Percentiles rank a stretch among this genome's conserved stretches.
Conservation (phyloP, 495 filamentous ascomycete genomes). For the Neurospora sp. region DNA sequence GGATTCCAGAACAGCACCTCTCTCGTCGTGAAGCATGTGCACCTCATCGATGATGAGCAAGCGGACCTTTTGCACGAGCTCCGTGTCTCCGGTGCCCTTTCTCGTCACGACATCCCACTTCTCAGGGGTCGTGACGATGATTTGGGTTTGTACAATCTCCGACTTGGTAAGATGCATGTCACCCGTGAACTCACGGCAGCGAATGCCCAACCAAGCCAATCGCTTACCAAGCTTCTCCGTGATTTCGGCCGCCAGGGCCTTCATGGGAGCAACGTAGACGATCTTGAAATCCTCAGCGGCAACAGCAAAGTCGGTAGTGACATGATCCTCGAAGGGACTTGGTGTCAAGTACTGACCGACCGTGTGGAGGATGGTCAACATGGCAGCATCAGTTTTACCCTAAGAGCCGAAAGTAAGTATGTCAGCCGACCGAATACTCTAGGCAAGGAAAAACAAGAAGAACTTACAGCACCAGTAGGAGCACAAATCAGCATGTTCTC, state of each 20-base stretch:
- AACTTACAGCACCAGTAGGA: slow-evolving; percentile 75
- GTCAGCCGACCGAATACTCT: not conserved
- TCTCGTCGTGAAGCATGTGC: slow-evolving; percentile 98
- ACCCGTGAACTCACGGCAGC: slow-evolving; percentile 85
- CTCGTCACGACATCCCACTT: slow-evolving; percentile 99
- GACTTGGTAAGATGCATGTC: slow-evolving; percentile 98
- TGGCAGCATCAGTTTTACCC: slow-evolving; percentile 97
- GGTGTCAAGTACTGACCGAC: slow-evolving; percentile 77
- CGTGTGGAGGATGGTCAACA: slow-evolving; percentile 86
- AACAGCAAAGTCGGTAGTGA: slow-evolving; percentile 65
- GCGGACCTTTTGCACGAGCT: slow-evolving; percentile 93
- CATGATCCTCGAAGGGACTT: slow-evolving; percentile 62
- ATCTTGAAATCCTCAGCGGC: slow-evolving; percentile 89
- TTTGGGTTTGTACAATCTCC: slow-evolving; percentile 90
- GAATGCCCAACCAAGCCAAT: slow-evolving; percentile 84
- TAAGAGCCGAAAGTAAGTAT: not conserved
- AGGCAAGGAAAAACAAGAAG: not conserved
- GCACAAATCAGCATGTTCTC: slow-evolving; percentile 99
- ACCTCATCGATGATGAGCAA: slow-evolving; percentile 98
- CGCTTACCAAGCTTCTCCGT: slow-evolving; percentile 90
- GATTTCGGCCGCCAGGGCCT: slow-evolving; percentile 91
- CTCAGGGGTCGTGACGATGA: slow-evolving; percentile 97
- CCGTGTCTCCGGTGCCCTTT: slow-evolving; percentile 94
- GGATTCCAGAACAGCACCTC: slow-evolving; percentile 90
- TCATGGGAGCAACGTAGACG: slow-evolving; percentile 97